phyloP scores from a whole-genome alignment of 441 rosid genomes.

The Pelargonium australe region DNA sequence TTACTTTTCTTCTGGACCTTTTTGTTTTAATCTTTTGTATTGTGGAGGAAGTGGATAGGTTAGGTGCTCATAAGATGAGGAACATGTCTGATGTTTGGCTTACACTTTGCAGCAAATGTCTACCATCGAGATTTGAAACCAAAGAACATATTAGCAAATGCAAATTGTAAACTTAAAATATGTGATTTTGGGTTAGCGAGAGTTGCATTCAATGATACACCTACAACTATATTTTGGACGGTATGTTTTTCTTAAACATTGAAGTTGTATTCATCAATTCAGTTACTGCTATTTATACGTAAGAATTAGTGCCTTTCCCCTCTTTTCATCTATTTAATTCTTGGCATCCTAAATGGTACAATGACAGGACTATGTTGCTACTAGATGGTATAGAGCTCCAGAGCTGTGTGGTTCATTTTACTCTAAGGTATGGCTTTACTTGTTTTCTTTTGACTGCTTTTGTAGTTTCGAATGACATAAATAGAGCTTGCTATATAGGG shows the following conservation, averaged over 20 bases:
- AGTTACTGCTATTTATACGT: background rate
- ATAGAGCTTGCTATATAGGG: too few relatives aligned
- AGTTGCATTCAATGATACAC: constrained; percentile 87
- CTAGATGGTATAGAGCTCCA: constrained; percentile 64
- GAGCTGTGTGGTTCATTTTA: constrained; percentile 68
- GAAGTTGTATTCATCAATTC: background rate
- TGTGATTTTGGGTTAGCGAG: constrained; percentile 96
- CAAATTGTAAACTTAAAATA: constrained; percentile 94
- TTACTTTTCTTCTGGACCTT: too few relatives aligned
- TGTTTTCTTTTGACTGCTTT: too few relatives aligned
- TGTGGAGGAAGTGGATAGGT: too few relatives aligned
- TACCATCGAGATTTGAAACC: constrained; percentile 99
- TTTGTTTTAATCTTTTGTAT: too few relatives aligned
- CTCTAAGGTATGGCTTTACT: constrained; percentile 54
- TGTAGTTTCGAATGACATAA: too few relatives aligned
- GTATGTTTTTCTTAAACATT: constrained; percentile 30
- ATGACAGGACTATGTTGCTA: constrained; percentile 81
- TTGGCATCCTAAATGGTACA: constrained; percentile 13
- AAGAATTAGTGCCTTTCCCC: too few relatives aligned
- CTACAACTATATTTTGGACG: constrained; percentile 92
- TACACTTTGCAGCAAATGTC: constrained; percentile 69
- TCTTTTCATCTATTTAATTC: background rate
- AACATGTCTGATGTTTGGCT: constrained; percentile 22
- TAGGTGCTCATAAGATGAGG: too few relatives aligned
- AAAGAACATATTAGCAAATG: constrained; percentile 94